These are phyloP conservation scores for Blastomyces gilchristii DNA, from an alignment of 2,329 filamentous ascomycete species.

Conservation along the genomic window DNA sequence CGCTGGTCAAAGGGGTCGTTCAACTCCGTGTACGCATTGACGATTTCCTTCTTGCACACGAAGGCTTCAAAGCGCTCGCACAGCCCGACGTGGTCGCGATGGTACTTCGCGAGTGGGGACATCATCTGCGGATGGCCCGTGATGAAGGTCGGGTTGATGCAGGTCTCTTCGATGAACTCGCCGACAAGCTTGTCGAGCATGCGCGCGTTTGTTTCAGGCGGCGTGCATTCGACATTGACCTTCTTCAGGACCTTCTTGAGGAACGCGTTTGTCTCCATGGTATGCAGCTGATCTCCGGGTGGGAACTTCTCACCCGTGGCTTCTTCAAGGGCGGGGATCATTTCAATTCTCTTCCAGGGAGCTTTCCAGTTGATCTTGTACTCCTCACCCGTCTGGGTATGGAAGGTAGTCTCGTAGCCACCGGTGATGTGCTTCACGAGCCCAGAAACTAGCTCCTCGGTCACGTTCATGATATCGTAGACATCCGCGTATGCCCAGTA, in stretches of 20 bases:
- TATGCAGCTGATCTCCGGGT: slow-evolving; percentile 78
- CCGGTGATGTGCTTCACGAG: slow-evolving; percentile 85
- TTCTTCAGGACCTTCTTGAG: slow-evolving; percentile 76
- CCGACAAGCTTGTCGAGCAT: slow-evolving; percentile 94
- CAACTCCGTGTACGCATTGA: slow-evolving; percentile 95
- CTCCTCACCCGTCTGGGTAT: slow-evolving; percentile 73
- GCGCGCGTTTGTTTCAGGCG: slow-evolving; percentile 82
- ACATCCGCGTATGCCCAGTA: slow-evolving; percentile 91
- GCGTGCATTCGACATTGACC: slow-evolving; percentile 78
- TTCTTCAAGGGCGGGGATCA: slow-evolving; percentile 89
- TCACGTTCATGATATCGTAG: slow-evolving; percentile 81
- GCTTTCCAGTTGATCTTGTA: slow-evolving; percentile 93
- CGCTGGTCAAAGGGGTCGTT: slow-evolving; percentile 95
- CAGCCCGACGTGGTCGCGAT: slow-evolving; percentile 68
- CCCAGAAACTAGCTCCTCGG: slow-evolving; percentile 83
- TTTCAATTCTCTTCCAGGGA: slow-evolving; percentile 87
- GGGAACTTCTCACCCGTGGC: slow-evolving; percentile 90
- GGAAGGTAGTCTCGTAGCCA: slow-evolving; percentile 73
- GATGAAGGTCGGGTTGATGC: slow-evolving; percentile 88
- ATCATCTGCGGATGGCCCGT: slow-evolving; percentile 77
- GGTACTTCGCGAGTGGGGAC: slow-evolving; percentile 93
- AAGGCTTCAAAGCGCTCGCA: slow-evolving; percentile 98
- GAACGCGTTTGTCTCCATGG: slow-evolving; percentile 78
- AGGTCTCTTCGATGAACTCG: slow-evolving; percentile 90
- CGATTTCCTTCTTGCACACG: slow-evolving; percentile 93